Conservation (phyloP, 805 yeast species). For the Candida palmyrensis region DNA sequence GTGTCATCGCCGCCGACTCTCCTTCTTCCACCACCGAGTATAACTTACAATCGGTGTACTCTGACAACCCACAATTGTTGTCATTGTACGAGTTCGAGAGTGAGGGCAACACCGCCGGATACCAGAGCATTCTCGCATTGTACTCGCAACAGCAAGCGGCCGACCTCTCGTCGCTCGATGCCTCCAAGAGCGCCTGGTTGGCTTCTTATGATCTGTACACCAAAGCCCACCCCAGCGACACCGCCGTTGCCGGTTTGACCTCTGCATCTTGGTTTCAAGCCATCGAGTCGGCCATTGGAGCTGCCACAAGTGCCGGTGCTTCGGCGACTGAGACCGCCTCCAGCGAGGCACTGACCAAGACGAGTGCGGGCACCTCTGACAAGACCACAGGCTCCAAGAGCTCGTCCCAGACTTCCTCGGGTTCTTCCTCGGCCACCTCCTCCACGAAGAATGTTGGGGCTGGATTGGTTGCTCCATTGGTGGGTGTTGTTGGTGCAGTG, state of each 20-base stretch:
- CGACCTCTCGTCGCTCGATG: too few species aligned
- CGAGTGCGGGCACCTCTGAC: not conserved
- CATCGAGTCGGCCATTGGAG: conserved; percentile 20
- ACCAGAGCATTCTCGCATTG: too few species aligned
- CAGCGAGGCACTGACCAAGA: conserved; percentile 7
- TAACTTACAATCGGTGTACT: too few species aligned
- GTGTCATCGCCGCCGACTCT: too few species aligned
- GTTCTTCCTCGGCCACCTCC: not conserved
- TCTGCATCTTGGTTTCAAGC: conserved; percentile 16
- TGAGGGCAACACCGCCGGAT: too few species aligned
- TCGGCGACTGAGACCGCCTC: conserved; percentile 3
- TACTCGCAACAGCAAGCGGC: too few species aligned
- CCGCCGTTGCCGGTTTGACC: conserved; percentile 12
- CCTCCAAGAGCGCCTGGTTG: too few species aligned
- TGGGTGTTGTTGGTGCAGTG: conserved; percentile 13
- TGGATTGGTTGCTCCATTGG: conserved; percentile 12
- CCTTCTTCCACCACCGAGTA: too few species aligned
- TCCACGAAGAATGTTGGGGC: conserved; percentile 5
- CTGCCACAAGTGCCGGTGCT: conserved; percentile 3
- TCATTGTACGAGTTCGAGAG: too few species aligned
- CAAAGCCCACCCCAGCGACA: conserved; percentile 13
- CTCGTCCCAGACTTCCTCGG: not conserved
- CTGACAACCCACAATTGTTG: too few species aligned
- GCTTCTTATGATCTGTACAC: too few species aligned
- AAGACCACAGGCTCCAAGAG: not conserved